Evolutionary conservation across 768 basidiomycete species (phyloP).

Genomic region (Calocybe cyanea): DNA sequence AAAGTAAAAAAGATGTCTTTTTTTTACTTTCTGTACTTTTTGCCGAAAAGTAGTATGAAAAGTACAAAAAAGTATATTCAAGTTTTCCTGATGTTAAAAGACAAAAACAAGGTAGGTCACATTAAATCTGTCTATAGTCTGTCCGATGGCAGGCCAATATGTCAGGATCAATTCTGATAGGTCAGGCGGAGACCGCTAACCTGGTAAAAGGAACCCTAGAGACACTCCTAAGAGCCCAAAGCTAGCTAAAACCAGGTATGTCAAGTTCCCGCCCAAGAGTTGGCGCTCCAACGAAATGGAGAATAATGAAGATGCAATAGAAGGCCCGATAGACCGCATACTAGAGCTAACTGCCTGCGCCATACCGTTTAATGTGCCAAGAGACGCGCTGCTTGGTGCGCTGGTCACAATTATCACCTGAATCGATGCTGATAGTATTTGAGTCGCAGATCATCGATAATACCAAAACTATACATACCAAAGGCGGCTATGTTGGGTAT

Average conservation of each 20-base stretch:
- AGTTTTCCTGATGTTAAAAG: too few relatives aligned
- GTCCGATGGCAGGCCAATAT: too few relatives aligned
- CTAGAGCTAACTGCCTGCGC: conserved; percentile 50
- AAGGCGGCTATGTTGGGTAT: not conserved
- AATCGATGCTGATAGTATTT: conserved; percentile 37
- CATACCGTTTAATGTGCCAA: conserved; percentile 53
- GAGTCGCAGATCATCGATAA: too few relatives aligned
- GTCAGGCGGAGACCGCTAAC: too few relatives aligned
- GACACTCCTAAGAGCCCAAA: conserved; percentile 24
- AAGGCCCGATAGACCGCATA: conserved; percentile 49
- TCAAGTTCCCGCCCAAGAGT: conserved; percentile 42
- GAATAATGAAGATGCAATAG: conserved; percentile 55
- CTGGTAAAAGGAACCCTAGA: conserved; percentile 23
- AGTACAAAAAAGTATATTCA: too few relatives aligned
- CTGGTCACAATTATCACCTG: conserved; percentile 42
- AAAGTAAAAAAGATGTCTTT: too few relatives aligned
- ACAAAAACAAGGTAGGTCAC: too few relatives aligned
- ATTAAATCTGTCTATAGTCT: too few relatives aligned
- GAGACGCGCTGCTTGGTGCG: conserved; percentile 33
- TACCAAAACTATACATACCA: conserved; percentile 24
- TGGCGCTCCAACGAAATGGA: conserved; percentile 44
- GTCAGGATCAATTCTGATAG: too few relatives aligned
- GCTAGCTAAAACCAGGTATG: conserved; percentile 32
- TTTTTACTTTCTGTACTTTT: too few relatives aligned
- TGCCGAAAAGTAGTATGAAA: too few relatives aligned